phyloP scores from a whole-genome alignment of 2,329 filamentous ascomycete genomes.

The Alternaria alternata region DNA sequence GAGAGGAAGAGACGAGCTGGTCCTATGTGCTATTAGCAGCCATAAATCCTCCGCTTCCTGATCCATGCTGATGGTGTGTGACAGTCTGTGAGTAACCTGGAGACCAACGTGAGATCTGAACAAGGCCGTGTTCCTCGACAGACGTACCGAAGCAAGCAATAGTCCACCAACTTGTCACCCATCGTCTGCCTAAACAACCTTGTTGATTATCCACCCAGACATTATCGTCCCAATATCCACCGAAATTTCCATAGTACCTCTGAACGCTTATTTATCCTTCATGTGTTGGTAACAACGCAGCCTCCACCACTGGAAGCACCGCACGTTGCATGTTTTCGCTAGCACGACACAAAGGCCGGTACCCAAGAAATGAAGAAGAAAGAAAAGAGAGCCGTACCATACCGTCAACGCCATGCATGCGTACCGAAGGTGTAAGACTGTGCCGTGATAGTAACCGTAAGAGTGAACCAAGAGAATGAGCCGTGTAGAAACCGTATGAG shows the following conservation, averaged over 20 bases:
- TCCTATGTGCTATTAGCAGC: constrained; percentile 37
- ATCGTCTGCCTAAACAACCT: constrained; percentile 6
- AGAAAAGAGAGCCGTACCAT: constrained; percentile 13
- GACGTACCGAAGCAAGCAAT: constrained; percentile 22
- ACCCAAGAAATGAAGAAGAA: constrained; percentile 8
- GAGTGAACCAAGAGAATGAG: constrained; percentile 1
- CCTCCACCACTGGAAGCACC: constrained; percentile 7
- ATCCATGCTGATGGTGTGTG: constrained; percentile 5
- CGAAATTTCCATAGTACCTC: neutral
- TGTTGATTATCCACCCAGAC: neutral
- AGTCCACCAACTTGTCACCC: constrained; percentile 8
- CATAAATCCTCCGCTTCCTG: constrained; percentile 21
- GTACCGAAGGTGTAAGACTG: constrained; percentile 6
- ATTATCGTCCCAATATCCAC: neutral
- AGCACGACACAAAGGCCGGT: neutral
- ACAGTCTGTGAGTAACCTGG: constrained; percentile 16
- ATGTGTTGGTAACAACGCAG: neutral
- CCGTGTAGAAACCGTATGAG: neutral
- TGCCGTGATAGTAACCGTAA: constrained; percentile 5
- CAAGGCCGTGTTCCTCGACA: constrained; percentile 21
- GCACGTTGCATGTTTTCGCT: neutral
- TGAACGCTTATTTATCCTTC: neutral
- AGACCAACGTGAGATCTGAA: constrained; percentile 31
- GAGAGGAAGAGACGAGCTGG: constrained; percentile 26
- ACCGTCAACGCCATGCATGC: constrained; percentile 18